Percentiles rank a stretch among this genome's conserved stretches.
These are phyloP conservation scores for Ricinus communis DNA, from an alignment of 345 rosid genomes.

Conservation along the genomic window DNA sequence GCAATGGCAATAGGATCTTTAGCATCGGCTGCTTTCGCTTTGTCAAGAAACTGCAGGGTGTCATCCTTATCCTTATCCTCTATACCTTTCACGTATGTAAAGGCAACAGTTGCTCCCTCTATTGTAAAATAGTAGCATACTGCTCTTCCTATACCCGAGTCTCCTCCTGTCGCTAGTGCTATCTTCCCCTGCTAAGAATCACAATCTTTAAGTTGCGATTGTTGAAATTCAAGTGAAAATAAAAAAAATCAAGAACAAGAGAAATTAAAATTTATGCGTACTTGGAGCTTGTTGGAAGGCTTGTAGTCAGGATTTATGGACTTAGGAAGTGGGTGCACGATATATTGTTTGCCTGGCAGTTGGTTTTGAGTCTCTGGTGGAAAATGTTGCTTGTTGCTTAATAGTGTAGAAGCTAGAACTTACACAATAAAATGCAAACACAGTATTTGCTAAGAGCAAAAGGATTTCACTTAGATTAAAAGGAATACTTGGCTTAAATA, in stretches of 20 bases:
- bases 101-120: constrained; percentile 17
- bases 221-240: too few species aligned
- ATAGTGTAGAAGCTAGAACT: too few species aligned
- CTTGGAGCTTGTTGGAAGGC: background rate
- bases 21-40: too few species aligned
- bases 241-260: too few species aligned
- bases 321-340: background rate
- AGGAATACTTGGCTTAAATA: too few species aligned
- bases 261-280: too few species aligned
- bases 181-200: constrained; percentile 8
- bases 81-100: background rate
- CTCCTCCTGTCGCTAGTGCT: constrained; percentile 10
- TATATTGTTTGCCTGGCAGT: background rate
- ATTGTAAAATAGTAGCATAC: constrained; percentile 7
- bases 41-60: too few species aligned
- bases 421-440: too few species aligned
- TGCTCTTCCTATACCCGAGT: constrained; percentile 15
- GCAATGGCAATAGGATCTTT: background rate
- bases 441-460: too few species aligned
- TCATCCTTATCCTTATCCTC: too few species aligned
- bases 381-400: background rate
- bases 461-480: too few species aligned
- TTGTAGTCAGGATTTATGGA: background rate
- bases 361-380: background rate
- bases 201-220: too few species aligned